A percentile compares a stretch with the other conserved stretches of the same genome.
Conservation (phyloP, 2,329 filamentous ascomycete genomes). For the Trichoderma oligosporum region DNA sequence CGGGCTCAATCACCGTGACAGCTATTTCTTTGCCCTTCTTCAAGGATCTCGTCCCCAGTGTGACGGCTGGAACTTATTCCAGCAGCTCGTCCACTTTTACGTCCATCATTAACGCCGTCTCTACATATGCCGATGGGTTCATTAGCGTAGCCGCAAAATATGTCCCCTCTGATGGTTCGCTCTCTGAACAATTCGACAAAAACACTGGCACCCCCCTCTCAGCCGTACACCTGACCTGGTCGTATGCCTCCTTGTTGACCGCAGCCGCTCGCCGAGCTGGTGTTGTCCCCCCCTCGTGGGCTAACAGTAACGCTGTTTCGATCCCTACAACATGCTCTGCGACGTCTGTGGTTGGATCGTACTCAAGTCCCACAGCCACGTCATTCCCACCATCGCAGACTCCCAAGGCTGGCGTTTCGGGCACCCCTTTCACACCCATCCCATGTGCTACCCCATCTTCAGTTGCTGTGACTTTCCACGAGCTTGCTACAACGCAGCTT, state of each 20-base stretch:
- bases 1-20: conserved; percentile 62
- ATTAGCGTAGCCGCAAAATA: conserved; percentile 61
- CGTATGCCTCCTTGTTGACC: conserved; percentile 66
- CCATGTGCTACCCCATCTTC: conserved; percentile 40
- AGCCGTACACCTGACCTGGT: conserved; percentile 68
- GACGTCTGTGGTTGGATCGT: conserved; percentile 47
- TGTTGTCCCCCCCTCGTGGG: conserved; percentile 56
- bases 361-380: conserved; percentile 46
- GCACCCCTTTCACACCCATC: conserved; percentile 31
- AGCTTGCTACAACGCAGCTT: conserved; percentile 51
- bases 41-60: conserved; percentile 56
- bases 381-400: conserved; percentile 50
- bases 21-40: conserved; percentile 68
- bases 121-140: conserved; percentile 58
- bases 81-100: conserved; percentile 46
- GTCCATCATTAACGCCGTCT: conserved; percentile 54
- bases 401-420: conserved; percentile 34
- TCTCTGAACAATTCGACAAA: conserved; percentile 65
- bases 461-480: conserved; percentile 61
- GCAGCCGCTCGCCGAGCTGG: conserved; percentile 55
- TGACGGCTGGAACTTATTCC: conserved; percentile 60
- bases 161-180: conserved; percentile 56
- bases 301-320: conserved; percentile 41
- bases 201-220: conserved; percentile 53
- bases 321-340: conserved; percentile 49